Base-by-base conservation (phyloP, 1,284 basidiomycete species). In the Puccinia brachypodii region DNA sequence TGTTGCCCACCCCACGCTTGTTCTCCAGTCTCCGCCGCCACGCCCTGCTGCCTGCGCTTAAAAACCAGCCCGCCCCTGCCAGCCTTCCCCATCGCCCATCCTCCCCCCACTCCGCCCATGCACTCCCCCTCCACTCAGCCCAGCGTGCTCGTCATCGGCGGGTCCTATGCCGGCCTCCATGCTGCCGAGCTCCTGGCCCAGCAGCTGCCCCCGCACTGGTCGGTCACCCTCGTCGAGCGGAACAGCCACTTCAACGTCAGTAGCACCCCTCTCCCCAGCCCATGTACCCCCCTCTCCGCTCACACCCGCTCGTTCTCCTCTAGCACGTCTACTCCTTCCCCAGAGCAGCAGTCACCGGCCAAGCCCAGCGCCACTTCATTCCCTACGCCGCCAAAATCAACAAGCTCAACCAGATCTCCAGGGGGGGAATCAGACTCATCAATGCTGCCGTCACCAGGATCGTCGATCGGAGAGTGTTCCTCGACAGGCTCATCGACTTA, bases 291-390 rank as follows among this genome's bases (percentile, higher is more conserved):
- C 16, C 28, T 11, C 22, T 69, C 7, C 38, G 56, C 1, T 40
- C 44, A 31, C 33, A 40, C 33, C 38, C 36, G 3, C 9, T n/a
- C 6, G 28, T 28, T 14, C 9, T 2, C 2, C 4, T 36, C 28
- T 28, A 80, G 78, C 78, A 80, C 28, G 56, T 88, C 38, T 89
- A 89, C 83, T 88, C 87, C 28, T 89, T 89, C 82, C 88, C 89
- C 1, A 87, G 89, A 80, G 88, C 87, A 83, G 85, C 87, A 8
- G 86, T 89, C 22, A 81, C 88, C 8, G 6, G 83, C 86, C 8
- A 88, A 88, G 68, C 88, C 88, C 58, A 86, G 88, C 47, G 89
- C 83, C 88, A 86, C 14, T 92, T 93, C 86, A 90, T 93, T 83
- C 92, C 92, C 0, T 92, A 91, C 85, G 87, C 47, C 36, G 50